A percentile compares a stretch with the other conserved stretches of the same genome.
phyloP scores from a whole-genome alignment of 202 grass and related monocot species.

The Saccharum hybrid region DNA sequence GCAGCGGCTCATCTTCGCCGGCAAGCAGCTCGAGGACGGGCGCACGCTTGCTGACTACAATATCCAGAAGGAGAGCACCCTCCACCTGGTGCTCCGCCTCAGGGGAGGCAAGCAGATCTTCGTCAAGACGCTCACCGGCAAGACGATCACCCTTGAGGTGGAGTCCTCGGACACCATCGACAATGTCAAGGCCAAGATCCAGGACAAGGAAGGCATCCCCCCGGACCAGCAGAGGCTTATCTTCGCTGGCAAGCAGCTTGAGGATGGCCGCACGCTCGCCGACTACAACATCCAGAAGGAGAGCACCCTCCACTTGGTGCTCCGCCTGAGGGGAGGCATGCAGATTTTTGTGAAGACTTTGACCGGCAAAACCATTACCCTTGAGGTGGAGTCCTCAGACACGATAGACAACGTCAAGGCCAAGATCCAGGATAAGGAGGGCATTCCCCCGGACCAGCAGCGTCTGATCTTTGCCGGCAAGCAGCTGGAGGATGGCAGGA shows the following conservation, averaged over 20 bases:
- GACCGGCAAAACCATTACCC: not conserved
- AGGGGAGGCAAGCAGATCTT: slow-evolving; percentile 52
- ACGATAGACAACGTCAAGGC: not conserved
- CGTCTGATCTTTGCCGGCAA: slow-evolving; percentile 59
- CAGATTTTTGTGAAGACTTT: not conserved
- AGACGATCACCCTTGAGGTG: slow-evolving; percentile 58
- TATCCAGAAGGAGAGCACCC: slow-evolving; percentile 77
- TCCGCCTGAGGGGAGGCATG: not conserved
- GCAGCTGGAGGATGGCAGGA: slow-evolving; percentile 59
- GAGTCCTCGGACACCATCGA: slow-evolving; percentile 66
- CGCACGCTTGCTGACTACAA: slow-evolving; percentile 69
- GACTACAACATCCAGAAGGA: slow-evolving; percentile 81
- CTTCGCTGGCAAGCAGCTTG: slow-evolving; percentile 64
- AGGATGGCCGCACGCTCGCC: slow-evolving; percentile 65
- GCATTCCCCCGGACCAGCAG: slow-evolving; percentile 61
- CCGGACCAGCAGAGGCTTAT: slow-evolving; percentile 70
- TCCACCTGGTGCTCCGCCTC: slow-evolving; percentile 59
- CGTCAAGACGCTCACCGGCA: slow-evolving; percentile 28
- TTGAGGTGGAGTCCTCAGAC: not conserved
- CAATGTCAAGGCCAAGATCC: slow-evolving; percentile 79
- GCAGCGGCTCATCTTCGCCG: slow-evolving; percentile 20
- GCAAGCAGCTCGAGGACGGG: slow-evolving; percentile 68
- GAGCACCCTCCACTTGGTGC: not conserved
- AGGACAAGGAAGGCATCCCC: slow-evolving; percentile 81
- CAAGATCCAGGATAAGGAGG: not conserved